Conservation (phyloP, 2,329 filamentous ascomycete genomes). For the Cladobotryum protrusum region DNA sequence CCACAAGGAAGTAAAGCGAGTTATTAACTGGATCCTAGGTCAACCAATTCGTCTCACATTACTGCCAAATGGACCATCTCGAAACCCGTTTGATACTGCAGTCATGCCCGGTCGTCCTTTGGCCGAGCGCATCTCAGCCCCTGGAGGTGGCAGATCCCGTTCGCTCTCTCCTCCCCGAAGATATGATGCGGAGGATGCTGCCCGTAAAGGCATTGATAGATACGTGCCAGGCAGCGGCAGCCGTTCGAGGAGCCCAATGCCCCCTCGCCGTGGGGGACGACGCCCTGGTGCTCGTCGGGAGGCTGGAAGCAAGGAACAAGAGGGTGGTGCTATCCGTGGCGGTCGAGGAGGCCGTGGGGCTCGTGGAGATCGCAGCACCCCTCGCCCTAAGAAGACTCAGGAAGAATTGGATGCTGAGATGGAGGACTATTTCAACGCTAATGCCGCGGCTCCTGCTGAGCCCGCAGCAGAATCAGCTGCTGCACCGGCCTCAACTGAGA, state of each 20-base stretch:
- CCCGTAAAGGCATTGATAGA: slow-evolving; percentile 66
- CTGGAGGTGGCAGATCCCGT: slow-evolving; percentile 50
- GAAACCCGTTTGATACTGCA: slow-evolving; percentile 53
- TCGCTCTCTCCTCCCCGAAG: slow-evolving; percentile 49
- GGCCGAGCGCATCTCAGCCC: slow-evolving; percentile 54
- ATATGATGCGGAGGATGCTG: slow-evolving; percentile 49
- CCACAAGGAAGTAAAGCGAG: neutral
- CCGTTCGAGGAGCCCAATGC: slow-evolving; percentile 55
- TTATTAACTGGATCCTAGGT: slow-evolving; percentile 35
- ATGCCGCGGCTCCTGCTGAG: slow-evolving; percentile 30
- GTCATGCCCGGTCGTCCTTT: slow-evolving; percentile 51
- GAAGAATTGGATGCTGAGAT: slow-evolving; percentile 95
- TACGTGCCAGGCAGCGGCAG: slow-evolving; percentile 60
- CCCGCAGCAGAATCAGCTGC: slow-evolving; percentile 15
- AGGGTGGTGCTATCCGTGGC: slow-evolving; percentile 28
- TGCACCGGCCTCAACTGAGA: slow-evolving; percentile 24
- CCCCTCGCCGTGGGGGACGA: slow-evolving; percentile 45
- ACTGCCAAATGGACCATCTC: slow-evolving; percentile 44
- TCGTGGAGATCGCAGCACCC: slow-evolving; percentile 31
- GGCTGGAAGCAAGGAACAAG: slow-evolving; percentile 21
- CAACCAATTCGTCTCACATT: slow-evolving; percentile 74
- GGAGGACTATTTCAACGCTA: slow-evolving; percentile 77
- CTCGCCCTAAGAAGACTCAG: slow-evolving; percentile 74
- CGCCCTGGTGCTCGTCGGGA: slow-evolving; percentile 46
- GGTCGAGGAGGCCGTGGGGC: slow-evolving; percentile 32